Evolutionary conservation across 139 green algal genomes (phyloP), one percentile per base, ranked within the genome.

Genomic region (Volvox africanus): DNA sequence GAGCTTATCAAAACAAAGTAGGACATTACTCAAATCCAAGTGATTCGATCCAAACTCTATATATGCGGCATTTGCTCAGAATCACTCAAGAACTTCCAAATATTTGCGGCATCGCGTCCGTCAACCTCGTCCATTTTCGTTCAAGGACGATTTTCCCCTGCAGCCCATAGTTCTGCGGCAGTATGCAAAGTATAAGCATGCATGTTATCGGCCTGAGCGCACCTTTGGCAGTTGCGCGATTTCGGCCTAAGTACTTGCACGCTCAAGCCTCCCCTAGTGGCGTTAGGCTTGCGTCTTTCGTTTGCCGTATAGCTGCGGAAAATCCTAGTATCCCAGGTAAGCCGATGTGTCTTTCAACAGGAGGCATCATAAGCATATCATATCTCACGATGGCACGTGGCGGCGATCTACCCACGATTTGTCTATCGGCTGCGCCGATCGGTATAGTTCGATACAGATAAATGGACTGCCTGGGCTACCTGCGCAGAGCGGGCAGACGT

Each of bases 381-480:
- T 75, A 32, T 32, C 67, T 75, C 26, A 35, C 61, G 19, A 21
- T n/a, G 81, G 81, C 65, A 88, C 62, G 22, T 88, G 82, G 82
- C 82, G 82, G 82, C 82, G 36, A 55, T 55, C 44, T 5, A 9
- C 44, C 44, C 44, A 55, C 44, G 44, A 9, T 55, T 55, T 55
- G 5, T 55, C 44, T 5, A 55, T 55, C 44, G 44, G 44, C 44
- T 55, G 44, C 44, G 9, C 9, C 44, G 9, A 55, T 55, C 44
- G 44, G 44, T 55, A 55, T 55, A n/a, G n/a, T n/a, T n/a, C n/a
- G n/a, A n/a, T n/a, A n/a, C n/a, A n/a, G n/a, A n/a, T n/a, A 55
- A 55, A 73, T 28, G 2, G 11, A 24, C 5, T 30, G 21, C 65
- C 65, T 73, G 36, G 37, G 61, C 36, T 37, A 19, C 11, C 17